Base-by-base conservation (phyloP, 1,284 basidiomycete species). In the Malassezia yamatoensis region DNA sequence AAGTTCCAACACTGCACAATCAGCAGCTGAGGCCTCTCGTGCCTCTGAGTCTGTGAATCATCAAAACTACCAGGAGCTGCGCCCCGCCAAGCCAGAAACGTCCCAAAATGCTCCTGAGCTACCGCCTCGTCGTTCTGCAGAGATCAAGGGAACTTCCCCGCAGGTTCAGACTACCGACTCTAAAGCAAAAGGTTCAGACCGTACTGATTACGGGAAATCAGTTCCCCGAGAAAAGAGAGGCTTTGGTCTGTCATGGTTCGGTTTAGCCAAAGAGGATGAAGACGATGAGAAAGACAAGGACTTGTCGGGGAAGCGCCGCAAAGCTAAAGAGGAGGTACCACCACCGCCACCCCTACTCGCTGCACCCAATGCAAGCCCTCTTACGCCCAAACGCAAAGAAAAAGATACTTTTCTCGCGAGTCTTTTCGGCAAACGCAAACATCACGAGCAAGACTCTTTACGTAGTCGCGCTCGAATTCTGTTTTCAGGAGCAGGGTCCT, bases 181-280 rank as follows among this genome's bases (percentile, higher is more conserved):
- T 29, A 29, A 29, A 7, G 4, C 7, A 29, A 29, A 29, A 29
- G 24, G 24, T 29, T 29, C 24, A 4, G 24, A 29, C 3, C 39
- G 39, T 10, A 18, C 39, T 15, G 41, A 43, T n/a, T 43, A 20
- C 12, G 11, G 21, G 43, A 24, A 34, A 9, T 45, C 43, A 9
- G 13, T 34, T 24, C 16, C 13, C 1, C 43, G 43, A 15, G 43
- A 72, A 33, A 70, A 68, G 54, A 66, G 63, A 13, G 58, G 61
- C 0, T 72, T 72, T 36, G 68, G 67, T 3, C 57, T 71, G 9
- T 67, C 65, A 8, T 74, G 71, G 71, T 70, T 74, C 18, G 68
- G 69, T 18, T 56, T 72, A 10, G 59, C 65, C 38, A 69, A 70
- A 47, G 67, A 70, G 15, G 71, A 73, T 29, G 44, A 37, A 34